Percentiles rank a stretch among this genome's conserved stretches.
phyloP scores from a whole-genome alignment of 768 basidiomycete genomes.

The Trametes maxima region DNA sequence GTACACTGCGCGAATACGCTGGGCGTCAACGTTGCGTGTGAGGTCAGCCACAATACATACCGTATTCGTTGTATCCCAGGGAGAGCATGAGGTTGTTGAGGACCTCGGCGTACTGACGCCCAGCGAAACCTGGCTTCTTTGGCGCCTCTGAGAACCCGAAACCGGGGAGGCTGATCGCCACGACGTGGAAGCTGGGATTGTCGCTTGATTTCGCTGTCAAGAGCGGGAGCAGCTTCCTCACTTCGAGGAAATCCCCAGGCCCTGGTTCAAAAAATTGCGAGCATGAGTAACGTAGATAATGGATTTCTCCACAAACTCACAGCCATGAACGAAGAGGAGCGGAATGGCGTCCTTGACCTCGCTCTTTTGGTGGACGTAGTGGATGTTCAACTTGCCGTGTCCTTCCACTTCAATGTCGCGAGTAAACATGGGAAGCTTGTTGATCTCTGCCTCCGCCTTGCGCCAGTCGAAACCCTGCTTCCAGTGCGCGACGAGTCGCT shows the following conservation, averaged over 20 bases:
- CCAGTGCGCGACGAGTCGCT: slow-evolving; percentile 53
- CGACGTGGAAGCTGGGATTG: slow-evolving; percentile 64
- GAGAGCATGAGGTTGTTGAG: slow-evolving; percentile 33
- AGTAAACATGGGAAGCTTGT: slow-evolving; percentile 60
- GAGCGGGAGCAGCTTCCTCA: slow-evolving; percentile 56
- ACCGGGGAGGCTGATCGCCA: slow-evolving; percentile 59
- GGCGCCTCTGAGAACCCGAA: slow-evolving; percentile 65
- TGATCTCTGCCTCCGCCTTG: slow-evolving; percentile 51
- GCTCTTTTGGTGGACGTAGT: slow-evolving; percentile 45
- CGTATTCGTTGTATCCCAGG: slow-evolving; percentile 32
- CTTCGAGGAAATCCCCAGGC: slow-evolving; percentile 65
- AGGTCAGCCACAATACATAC: slow-evolving; percentile 15
- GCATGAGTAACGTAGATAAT: not conserved
- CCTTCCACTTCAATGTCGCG: slow-evolving; percentile 50
- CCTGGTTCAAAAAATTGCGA: slow-evolving; percentile 38
- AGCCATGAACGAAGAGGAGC: slow-evolving; percentile 63
- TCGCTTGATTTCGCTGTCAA: slow-evolving; percentile 43
- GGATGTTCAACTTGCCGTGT: slow-evolving; percentile 52
- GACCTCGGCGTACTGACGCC: slow-evolving; percentile 57
- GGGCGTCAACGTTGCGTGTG: slow-evolving; percentile 7
- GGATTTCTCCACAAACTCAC: slow-evolving; percentile 33
- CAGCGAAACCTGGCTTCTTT: slow-evolving; percentile 51
- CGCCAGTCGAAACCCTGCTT: slow-evolving; percentile 58
- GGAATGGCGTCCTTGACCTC: slow-evolving; percentile 48
- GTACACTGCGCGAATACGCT: slow-evolving; percentile 37